phyloP scores from a whole-genome alignment of 1,284 basidiomycete species.

The Neonothopanus nambi region DNA sequence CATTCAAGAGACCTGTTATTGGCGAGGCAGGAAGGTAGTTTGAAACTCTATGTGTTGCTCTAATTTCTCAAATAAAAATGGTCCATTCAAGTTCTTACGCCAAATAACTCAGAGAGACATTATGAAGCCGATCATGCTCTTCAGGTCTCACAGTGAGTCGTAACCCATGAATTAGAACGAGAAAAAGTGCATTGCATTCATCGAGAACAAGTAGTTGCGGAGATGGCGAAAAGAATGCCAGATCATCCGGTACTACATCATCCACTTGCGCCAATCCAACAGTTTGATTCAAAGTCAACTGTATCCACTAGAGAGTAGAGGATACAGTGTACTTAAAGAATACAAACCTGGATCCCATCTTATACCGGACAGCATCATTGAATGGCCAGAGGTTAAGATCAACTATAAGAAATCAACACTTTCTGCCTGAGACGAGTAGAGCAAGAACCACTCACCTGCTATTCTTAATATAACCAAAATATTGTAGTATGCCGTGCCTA shows the following conservation, averaged over 20 bases:
- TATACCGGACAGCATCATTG: background rate
- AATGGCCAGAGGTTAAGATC: too few species aligned
- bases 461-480: background rate
- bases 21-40: too few species aligned
- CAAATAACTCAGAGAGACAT: too few species aligned
- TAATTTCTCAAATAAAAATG: too few species aligned
- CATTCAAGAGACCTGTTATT: too few species aligned
- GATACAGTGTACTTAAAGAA: background rate
- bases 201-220: background rate
- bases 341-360: background rate
- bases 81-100: too few species aligned
- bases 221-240: background rate
- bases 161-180: background rate
- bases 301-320: too few species aligned
- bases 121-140: too few species aligned
- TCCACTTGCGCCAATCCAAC: background rate
- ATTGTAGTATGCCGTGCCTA: background rate
- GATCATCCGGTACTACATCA: background rate
- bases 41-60: too few species aligned
- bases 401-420: background rate
- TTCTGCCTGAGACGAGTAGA: too few species aligned
- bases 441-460: background rate
- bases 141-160: background rate
- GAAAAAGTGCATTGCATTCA: background rate
- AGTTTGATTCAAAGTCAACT: background rate